Evolutionary conservation across 805 yeast species (phyloP).

Genomic region (Starmera pachycereana): DNA sequence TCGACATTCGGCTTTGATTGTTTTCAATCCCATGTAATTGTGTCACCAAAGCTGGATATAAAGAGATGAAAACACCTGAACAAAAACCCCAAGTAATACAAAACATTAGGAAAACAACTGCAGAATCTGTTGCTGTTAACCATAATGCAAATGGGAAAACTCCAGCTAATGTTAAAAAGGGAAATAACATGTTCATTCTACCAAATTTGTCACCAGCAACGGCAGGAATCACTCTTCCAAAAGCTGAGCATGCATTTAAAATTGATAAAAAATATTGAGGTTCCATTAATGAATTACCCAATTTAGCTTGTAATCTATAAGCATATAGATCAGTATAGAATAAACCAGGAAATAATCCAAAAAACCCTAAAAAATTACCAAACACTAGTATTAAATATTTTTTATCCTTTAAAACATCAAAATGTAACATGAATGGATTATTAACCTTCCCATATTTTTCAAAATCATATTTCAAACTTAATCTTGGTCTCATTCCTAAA

Average conservation of each 20-base stretch:
- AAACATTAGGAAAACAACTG: slow-evolving; percentile 14
- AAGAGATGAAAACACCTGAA: slow-evolving; percentile 24
- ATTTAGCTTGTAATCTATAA: slow-evolving; percentile 2
- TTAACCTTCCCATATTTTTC: slow-evolving; percentile 4
- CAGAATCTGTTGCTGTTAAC: slow-evolving; percentile 18
- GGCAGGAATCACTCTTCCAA: slow-evolving; percentile 44
- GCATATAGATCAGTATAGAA: slow-evolving; percentile 11
- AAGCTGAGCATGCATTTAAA: slow-evolving; percentile 31
- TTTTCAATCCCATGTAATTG: slow-evolving; percentile 25
- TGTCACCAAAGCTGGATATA: slow-evolving; percentile 23
- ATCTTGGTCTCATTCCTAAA: slow-evolving; percentile 20
- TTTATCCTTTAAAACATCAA: slow-evolving; percentile 7
- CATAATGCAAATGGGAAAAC: slow-evolving; percentile 23
- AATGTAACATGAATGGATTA: slow-evolving; percentile 4
- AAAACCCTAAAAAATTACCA: slow-evolving; percentile 1
- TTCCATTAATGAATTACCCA: background rate
- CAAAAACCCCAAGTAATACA: slow-evolving; percentile 24
- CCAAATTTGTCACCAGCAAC: slow-evolving; percentile 37
- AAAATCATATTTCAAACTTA: slow-evolving; percentile 22
- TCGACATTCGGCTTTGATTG: slow-evolving; percentile 19
- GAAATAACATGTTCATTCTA: slow-evolving; percentile 28
- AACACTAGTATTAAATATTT: slow-evolving; percentile 3
- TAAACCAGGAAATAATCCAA: slow-evolving; percentile 28
- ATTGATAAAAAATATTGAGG: slow-evolving; percentile 6
- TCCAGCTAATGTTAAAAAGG: slow-evolving; percentile 18